Evolutionary conservation across 2,329 filamentous ascomycete genomes (phyloP), one percentile per base, ranked within the genome.

Genomic region (Lachnellula suecica): DNA sequence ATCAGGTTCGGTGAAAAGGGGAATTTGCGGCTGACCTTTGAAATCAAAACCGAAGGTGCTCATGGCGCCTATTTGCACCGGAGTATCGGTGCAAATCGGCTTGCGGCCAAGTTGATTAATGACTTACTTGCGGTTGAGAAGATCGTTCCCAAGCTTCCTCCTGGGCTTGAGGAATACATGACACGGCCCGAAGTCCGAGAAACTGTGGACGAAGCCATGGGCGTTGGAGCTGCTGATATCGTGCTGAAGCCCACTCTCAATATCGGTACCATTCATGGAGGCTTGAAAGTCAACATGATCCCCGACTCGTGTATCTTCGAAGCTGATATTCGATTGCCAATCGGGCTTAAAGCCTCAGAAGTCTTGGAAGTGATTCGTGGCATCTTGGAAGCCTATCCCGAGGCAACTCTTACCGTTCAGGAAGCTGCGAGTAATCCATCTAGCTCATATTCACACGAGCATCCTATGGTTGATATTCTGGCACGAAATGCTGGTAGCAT

Each of bases 1-100:
- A 68, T 74, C 7, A 63, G 72, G 11, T 74, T 74, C 52, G 70
- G 67, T 2, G 72, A 74, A 53, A 75, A 74, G 56, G 71, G 72
- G 4, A 72, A 71, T 1, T 52, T 75, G 25, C 63, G 72, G n/a
- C 51, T 74, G 22, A 69, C 65, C 0, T 72, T 71, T 49, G 66
- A 61, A 0, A 56, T 72, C 4, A 59, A 53, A 4, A 68, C 67
- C 0, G 62, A 57, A 11, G 69, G 68, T 0, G 69, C 66, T 2
- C 72, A 74, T 52, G 72, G 72, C 3, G 71, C 72, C 1, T 74
- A 69, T 55, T 61, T 67, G n/a, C 68, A 73, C 59, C 55, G 70
- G 1, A 70, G 63, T 37, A 68, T 70, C 38, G 68, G 69, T 13
- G 71, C 72, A 1, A 70, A 68, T 20, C 63, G 70, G 6, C 67